Conservation (phyloP, 1,284 basidiomycete genomes). For the Pseudozyma hubeiensis region DNA sequence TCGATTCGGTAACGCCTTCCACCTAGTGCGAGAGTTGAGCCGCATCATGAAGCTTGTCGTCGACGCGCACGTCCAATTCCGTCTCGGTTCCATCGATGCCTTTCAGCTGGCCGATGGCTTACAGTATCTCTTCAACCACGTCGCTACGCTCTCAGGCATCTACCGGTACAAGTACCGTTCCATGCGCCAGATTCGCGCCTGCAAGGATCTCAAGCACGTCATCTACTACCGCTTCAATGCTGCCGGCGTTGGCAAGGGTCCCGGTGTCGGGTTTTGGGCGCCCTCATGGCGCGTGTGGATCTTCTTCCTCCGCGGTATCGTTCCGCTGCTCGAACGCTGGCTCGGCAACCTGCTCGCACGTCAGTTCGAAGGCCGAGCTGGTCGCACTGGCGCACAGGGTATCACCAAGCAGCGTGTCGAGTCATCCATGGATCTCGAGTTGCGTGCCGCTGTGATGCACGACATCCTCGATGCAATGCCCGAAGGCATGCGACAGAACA, state of each 20-base stretch:
- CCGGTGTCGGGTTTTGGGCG: constrained; percentile 99
- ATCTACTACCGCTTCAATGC: constrained; percentile 98
- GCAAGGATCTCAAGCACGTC: constrained; percentile 88
- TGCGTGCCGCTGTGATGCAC: constrained; percentile 99
- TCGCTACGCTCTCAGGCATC: constrained; percentile 98
- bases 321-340: constrained; percentile 96
- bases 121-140: constrained; percentile 97
- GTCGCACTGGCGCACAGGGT: constrained; percentile 79
- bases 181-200: constrained; percentile 99
- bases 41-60: constrained; percentile 98
- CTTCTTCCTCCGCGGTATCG: constrained; percentile 99
- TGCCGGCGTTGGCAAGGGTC: constrained; percentile 98
- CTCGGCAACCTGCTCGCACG: constrained; percentile 96
- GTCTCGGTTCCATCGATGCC: constrained; percentile 97
- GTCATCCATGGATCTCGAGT: constrained; percentile 96
- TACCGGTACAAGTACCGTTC: constrained; percentile 99
- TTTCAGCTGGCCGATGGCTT: constrained; percentile 99
- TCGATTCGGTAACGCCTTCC: constrained; percentile 98
- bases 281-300: constrained; percentile 99
- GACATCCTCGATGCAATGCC: constrained; percentile 93
- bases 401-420: constrained; percentile 99
- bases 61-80: constrained; percentile 98
- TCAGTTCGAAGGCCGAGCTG: constrained; percentile 94
- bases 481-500: constrained; percentile 98
- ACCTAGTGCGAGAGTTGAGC: constrained; percentile 95